These are phyloP conservation scores for Bruguiera sexangula DNA, from an alignment of 345 rosid species.

Conservation along the genomic window DNA sequence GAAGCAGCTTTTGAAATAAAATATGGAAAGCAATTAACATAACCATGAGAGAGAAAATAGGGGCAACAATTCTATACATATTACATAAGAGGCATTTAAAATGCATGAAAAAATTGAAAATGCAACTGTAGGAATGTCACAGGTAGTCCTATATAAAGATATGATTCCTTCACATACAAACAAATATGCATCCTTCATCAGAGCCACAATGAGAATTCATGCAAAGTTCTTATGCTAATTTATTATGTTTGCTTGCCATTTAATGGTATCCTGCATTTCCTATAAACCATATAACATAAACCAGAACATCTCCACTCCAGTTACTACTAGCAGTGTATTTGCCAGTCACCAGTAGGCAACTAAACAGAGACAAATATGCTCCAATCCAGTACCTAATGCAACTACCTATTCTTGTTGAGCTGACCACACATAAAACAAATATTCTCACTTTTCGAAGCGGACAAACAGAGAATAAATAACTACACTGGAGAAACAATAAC, in stretches of 20 bases:
- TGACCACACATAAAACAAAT: no score
- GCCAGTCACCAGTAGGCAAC: no score
- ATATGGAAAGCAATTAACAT: not conserved
- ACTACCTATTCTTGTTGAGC: no score
- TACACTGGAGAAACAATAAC: conserved; percentile 14
- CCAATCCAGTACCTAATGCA: no score
- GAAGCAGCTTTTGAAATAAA: not conserved
- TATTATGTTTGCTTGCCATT: not conserved
- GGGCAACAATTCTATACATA: not conserved
- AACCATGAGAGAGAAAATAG: not conserved
- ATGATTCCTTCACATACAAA: no score
- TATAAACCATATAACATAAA: not conserved
- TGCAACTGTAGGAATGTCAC: no score
- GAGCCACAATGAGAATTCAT: not conserved
- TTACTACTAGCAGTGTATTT: no score
- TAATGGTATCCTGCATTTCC: not conserved
- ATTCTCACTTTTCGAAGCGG: not conserved
- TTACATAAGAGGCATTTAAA: no score
- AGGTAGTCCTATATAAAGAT: no score
- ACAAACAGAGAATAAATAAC: not conserved
- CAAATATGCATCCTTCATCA: no score
- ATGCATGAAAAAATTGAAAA: no score
- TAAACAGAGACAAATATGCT: no score
- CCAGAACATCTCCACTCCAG: not conserved
- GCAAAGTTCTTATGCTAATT: not conserved